Evolutionary conservation across 1,284 basidiomycete genomes (phyloP).

Genomic region (Puccinia hordei): DNA sequence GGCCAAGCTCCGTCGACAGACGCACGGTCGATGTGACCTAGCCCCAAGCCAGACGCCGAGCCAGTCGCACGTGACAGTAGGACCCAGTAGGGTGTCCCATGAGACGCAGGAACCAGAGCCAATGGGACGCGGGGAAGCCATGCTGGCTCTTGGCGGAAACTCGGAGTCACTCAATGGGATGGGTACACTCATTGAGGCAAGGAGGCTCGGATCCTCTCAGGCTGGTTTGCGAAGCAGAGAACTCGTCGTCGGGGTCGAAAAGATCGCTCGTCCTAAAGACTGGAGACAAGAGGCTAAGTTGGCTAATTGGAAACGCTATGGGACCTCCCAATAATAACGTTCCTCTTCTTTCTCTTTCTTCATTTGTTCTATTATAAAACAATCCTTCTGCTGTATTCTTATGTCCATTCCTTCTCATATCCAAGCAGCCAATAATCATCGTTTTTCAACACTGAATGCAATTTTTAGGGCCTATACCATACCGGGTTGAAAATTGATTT

Average conservation of each 20-base stretch:
- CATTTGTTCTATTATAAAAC: neutral
- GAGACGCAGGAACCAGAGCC: conserved; percentile 8
- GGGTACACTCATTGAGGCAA: conserved; percentile 30
- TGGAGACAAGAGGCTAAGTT: conserved; percentile 28
- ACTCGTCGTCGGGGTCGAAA: conserved; percentile 34
- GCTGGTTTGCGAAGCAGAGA: conserved; percentile 30
- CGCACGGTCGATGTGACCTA: neutral
- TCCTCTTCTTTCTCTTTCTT: neutral
- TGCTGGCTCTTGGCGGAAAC: conserved; percentile 22
- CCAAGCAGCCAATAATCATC: neutral
- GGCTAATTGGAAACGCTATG: conserved; percentile 43
- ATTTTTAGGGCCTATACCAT: too few relatives aligned
- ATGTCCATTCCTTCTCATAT: neutral
- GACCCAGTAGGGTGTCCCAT: neutral
- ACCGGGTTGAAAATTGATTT: too few relatives aligned
- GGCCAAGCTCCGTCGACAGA: conserved; percentile 30
- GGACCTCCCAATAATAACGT: neutral
- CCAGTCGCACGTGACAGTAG: neutral
- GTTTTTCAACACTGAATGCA: neutral
- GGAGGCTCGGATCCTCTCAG: neutral
- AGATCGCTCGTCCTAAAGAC: conserved; percentile 19
- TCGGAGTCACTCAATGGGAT: neutral
- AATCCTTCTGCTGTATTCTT: neutral
- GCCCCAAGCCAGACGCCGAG: neutral
- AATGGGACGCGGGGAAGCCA: conserved; percentile 13